A percentile compares a stretch with the other conserved stretches of the same genome.
phyloP scores from a whole-genome alignment of 352 stramenopile species.

The Peronospora destructor region DNA sequence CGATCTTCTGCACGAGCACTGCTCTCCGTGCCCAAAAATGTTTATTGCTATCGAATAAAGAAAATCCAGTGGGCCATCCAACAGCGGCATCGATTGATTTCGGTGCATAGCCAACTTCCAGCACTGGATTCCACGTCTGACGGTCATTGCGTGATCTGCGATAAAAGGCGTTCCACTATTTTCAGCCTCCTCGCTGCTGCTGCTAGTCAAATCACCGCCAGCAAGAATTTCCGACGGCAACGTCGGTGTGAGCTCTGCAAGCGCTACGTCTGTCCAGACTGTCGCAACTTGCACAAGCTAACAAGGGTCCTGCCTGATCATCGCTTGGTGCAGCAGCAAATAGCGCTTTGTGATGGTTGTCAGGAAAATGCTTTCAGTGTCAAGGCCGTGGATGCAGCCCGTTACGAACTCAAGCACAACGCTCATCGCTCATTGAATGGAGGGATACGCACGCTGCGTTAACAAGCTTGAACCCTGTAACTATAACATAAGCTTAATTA shows the following conservation, averaged over 20 bases:
- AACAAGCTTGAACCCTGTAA: constrained; percentile 16
- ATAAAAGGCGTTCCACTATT: constrained; percentile 21
- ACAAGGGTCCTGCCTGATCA: constrained; percentile 27
- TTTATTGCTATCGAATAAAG: constrained; percentile 33
- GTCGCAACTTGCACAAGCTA: constrained; percentile 35
- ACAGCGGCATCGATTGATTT: constrained; percentile 14
- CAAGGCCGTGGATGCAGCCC: constrained; percentile 25
- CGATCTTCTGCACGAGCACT: constrained; percentile 25
- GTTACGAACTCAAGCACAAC: constrained; percentile 19
- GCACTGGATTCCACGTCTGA: constrained; percentile 14
- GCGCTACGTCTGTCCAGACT: constrained; percentile 42
- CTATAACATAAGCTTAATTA: constrained; percentile 27
- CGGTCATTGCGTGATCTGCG: constrained; percentile 24
- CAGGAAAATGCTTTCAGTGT: constrained; percentile 15
- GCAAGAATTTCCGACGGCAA: constrained; percentile 16
- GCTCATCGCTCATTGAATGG: constrained; percentile 28
- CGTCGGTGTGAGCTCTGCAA: constrained; percentile 35
- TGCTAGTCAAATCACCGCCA: constrained; percentile 5
- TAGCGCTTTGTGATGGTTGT: constrained; percentile 22
- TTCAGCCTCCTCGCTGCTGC: constrained; percentile 16
- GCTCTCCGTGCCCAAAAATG: constrained; percentile 26
- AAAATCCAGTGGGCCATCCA: constrained; percentile 32
- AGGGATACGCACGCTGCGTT: constrained; percentile 25
- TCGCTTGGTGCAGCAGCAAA: constrained; percentile 25
- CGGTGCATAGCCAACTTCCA: constrained; percentile 15